Conservation (phyloP, 2,329 filamentous ascomycete species). For the Beauveria rudraprayagi region DNA sequence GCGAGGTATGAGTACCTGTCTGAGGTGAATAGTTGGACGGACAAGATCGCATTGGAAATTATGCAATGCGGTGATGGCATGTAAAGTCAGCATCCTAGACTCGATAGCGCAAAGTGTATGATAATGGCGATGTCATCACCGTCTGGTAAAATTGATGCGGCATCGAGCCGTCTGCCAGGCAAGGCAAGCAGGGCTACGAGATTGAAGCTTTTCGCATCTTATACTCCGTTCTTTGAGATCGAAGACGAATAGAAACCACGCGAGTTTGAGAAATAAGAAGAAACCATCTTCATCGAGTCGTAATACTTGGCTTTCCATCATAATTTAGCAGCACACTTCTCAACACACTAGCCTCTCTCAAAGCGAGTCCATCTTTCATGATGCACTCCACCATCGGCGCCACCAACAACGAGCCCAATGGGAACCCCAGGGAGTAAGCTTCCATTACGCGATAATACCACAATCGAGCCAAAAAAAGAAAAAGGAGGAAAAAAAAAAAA, state of each 20-base stretch:
- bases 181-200: background rate
- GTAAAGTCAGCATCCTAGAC: no score
- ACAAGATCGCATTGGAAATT: background rate
- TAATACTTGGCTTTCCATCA: background rate
- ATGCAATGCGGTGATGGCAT: background rate
- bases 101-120: background rate
- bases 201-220: background rate
- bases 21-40: background rate
- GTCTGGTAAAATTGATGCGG: background rate
- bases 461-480: no score
- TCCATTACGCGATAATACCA: background rate
- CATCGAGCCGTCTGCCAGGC: background rate
- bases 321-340: background rate
- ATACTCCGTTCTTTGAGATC: background rate
- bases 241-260: no score
- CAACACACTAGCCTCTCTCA: background rate
- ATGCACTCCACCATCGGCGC: background rate
- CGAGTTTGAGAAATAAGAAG: background rate
- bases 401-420: background rate
- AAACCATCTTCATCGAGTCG: background rate
- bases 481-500: no score
- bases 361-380: background rate
- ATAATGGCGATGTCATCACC: background rate
- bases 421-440: no score
- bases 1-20: background rate